A percentile compares a stretch with the other conserved stretches of the same genome.
These are phyloP conservation scores for Kwoniella heveanensis DNA, from an alignment of 768 basidiomycete genomes.

Conservation along the genomic window DNA sequence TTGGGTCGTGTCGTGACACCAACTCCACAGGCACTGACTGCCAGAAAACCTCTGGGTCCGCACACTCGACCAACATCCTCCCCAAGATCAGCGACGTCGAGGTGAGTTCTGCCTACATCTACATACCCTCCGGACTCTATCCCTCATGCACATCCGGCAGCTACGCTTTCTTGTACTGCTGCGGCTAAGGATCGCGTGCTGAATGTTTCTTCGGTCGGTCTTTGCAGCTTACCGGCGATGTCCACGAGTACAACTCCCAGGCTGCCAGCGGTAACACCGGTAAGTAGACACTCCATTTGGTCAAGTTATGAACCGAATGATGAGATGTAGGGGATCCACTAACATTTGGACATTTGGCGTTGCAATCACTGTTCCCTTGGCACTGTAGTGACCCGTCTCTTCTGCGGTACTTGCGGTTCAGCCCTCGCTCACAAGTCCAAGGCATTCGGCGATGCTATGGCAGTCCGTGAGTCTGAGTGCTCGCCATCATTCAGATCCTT, in stretches of 20 bases:
- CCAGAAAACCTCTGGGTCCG: slow-evolving; percentile 36
- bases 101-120: slow-evolving; percentile 10
- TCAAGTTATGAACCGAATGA: background rate
- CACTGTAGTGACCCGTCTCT: slow-evolving; percentile 32
- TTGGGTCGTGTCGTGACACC: no score
- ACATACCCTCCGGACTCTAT: no score
- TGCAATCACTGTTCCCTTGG: background rate
- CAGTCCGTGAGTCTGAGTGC: slow-evolving; percentile 31
- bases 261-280: slow-evolving; percentile 45
- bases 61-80: slow-evolving; percentile 38
- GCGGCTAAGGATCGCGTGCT: no score
- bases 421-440: slow-evolving; percentile 40
- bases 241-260: slow-evolving; percentile 35
- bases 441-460: slow-evolving; percentile 42
- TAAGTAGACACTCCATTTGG: slow-evolving; percentile 9
- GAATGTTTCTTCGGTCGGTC: background rate
- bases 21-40: slow-evolving; percentile 33
- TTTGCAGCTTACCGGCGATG: slow-evolving; percentile 28
- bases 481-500: background rate
- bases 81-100: slow-evolving; percentile 29
- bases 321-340: no score
- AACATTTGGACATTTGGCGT: no score
- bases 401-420: slow-evolving; percentile 40
- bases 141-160: no score
- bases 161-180: no score